These are phyloP conservation scores for Cystoderma amianthinum DNA, from an alignment of 768 basidiomycete genomes.

Conservation along the genomic window DNA sequence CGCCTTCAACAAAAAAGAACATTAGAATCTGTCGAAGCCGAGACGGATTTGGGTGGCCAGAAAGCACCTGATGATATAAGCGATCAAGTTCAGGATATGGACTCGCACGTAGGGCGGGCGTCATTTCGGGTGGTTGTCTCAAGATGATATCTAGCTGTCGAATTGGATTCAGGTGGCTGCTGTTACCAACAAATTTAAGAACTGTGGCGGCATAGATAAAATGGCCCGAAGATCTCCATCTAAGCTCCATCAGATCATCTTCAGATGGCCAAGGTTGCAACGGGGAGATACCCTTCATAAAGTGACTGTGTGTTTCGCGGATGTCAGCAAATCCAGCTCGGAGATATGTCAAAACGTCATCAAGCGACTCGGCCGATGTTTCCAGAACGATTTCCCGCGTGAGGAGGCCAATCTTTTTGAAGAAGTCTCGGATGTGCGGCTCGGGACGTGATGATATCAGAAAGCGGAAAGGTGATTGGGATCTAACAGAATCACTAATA, in stretches of 20 bases:
- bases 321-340: conserved; percentile 6
- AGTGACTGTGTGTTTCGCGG: not conserved
- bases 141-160: conserved; percentile 5
- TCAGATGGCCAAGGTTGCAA: conserved; percentile 1
- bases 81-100: conserved; percentile 11
- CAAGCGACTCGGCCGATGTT: conserved; percentile 6
- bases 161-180: not conserved
- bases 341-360: conserved; percentile 13
- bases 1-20: not conserved
- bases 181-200: conserved; percentile 6
- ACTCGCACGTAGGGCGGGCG: not conserved
- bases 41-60: not conserved
- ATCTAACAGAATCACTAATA: conserved; percentile 1
- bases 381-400: conserved; percentile 3
- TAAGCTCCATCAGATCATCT: not conserved
- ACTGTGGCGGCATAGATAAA: conserved; percentile 3
- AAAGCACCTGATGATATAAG: conserved; percentile 11
- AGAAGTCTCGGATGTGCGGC: conserved; percentile 9
- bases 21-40: conserved; percentile 2
- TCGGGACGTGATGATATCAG: conserved; percentile 21
- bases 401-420: not conserved
- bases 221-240: not conserved
- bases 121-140: not conserved
- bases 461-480: too few species aligned
- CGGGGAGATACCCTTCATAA: conserved; percentile 2